Percentiles rank a stretch among this genome's conserved stretches.
These are phyloP conservation scores for Petunia axillaris DNA, from an alignment of 257 asterid species.

Conservation along the genomic window DNA sequence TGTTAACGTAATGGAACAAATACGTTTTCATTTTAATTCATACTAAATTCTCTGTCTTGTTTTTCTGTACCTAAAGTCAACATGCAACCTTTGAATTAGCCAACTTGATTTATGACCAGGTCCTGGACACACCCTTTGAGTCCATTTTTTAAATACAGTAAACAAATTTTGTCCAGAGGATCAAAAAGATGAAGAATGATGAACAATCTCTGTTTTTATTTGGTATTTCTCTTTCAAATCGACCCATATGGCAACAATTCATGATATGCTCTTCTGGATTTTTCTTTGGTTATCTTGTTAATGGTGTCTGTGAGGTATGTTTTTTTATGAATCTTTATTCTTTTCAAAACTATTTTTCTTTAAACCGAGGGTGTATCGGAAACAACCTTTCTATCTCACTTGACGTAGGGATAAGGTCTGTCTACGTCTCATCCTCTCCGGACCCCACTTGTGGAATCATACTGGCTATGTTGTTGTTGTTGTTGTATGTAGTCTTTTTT, in stretches of 20 bases:
- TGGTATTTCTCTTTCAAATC: constrained; percentile 69
- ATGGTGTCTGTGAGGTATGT: constrained; percentile 89
- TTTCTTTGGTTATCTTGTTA: constrained; percentile 90
- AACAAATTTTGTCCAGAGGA: not conserved
- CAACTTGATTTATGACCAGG: constrained; percentile 37
- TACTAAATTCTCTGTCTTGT: not conserved
- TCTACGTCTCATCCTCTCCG: too few relatives aligned
- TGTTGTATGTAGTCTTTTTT: not conserved
- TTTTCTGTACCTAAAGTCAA: constrained; percentile 44
- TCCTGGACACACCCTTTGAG: constrained; percentile 26
- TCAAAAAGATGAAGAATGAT: constrained; percentile 63
- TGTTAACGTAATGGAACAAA: constrained; percentile 49
- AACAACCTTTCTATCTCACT: too few relatives aligned
- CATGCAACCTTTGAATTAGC: constrained; percentile 48
- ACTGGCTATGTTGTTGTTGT: too few relatives aligned
- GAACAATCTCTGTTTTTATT: constrained; percentile 75
- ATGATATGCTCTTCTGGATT: constrained; percentile 86
- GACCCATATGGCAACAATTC: constrained; percentile 91
- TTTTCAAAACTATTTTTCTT: not conserved
- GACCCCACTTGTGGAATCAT: too few relatives aligned
- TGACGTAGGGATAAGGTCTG: too few relatives aligned
- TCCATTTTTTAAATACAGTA: not conserved
- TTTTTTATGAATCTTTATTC: constrained; percentile 6
- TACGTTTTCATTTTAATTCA: constrained; percentile 42
- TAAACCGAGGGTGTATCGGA: too few relatives aligned